Percentiles rank a stretch among this genome's conserved stretches.
These are phyloP conservation scores for Aspergillus oerlinghausenensis DNA, from an alignment of 2,329 filamentous ascomycete species.

Conservation along the genomic window DNA sequence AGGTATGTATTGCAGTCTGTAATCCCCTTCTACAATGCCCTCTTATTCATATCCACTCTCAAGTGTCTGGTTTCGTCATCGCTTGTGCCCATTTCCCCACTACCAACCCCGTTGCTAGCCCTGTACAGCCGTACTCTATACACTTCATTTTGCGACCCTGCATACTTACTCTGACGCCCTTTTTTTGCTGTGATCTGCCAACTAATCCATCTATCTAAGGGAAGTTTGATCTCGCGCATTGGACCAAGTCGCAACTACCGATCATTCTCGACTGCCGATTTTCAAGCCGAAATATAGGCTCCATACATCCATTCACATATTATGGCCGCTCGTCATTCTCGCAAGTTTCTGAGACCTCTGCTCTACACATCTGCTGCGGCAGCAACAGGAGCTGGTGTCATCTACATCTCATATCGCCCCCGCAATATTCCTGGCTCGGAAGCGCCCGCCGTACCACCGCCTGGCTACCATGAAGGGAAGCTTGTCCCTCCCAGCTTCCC, in stretches of 20 bases:
- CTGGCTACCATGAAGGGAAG: conserved; percentile 56
- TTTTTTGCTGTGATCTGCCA: neutral
- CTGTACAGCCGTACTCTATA: neutral
- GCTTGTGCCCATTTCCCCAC: neutral
- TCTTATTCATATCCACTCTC: neutral
- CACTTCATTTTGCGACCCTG: neutral
- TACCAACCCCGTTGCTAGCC: neutral
- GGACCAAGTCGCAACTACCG: neutral
- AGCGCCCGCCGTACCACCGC: conserved; percentile 59
- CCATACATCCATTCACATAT: neutral
- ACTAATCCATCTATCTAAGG: neutral
- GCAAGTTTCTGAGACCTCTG: conserved; percentile 53
- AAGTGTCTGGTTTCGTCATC: neutral
- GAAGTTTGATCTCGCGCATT: neutral
- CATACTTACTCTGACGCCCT: neutral
- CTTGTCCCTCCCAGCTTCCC: conserved; percentile 53
- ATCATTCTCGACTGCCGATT: neutral
- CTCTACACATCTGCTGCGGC: conserved; percentile 56
- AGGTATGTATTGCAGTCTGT: neutral
- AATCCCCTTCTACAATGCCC: neutral
- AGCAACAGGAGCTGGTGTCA: conserved; percentile 50
- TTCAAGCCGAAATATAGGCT: neutral
- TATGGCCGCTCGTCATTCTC: conserved; percentile 40
- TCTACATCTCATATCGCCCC: conserved; percentile 60
- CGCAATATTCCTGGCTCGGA: conserved; percentile 61